phyloP scores from a whole-genome alignment of 352 stramenopile species.

The Phytophthora multivora region DNA sequence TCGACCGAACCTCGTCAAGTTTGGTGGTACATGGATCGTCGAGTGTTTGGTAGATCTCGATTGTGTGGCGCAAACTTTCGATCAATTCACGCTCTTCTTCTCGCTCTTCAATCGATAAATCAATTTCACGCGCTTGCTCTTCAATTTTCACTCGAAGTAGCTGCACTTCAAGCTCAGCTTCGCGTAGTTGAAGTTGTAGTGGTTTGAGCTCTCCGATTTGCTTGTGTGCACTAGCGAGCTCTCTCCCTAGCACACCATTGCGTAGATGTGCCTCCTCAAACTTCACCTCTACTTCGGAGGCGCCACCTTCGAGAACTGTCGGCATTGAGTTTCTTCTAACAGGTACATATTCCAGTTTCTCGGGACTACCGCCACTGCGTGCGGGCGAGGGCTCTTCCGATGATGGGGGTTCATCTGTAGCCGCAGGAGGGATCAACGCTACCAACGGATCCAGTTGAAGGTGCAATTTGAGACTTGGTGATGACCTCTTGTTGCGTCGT shows the following conservation, averaged over 20 bases:
- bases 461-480: constrained; percentile 24
- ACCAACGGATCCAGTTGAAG: constrained; percentile 22
- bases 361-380: constrained; percentile 19
- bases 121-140: constrained; percentile 37
- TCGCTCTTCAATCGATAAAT: constrained; percentile 35
- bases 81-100: constrained; percentile 60
- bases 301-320: constrained; percentile 16
- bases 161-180: constrained; percentile 41
- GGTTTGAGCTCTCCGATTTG: constrained; percentile 59
- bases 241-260: constrained; percentile 47
- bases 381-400: constrained; percentile 27
- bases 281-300: constrained; percentile 44
- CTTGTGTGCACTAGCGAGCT: constrained; percentile 60
- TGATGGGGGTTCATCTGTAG: constrained; percentile 21
- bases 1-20: constrained; percentile 16
- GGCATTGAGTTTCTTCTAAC: constrained; percentile 29
- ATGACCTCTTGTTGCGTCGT: constrained; percentile 14
- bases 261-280: constrained; percentile 54
- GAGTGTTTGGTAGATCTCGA: constrained; percentile 66
- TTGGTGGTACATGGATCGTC: constrained; percentile 47
- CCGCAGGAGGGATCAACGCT: background rate
- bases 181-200: constrained; percentile 41
- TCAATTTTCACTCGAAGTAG: constrained; percentile 29
- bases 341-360: constrained; percentile 23
- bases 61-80: constrained; percentile 60